phyloP scores from a whole-genome alignment of 2,329 filamentous ascomycete species.

The Thelonectria discophora region DNA sequence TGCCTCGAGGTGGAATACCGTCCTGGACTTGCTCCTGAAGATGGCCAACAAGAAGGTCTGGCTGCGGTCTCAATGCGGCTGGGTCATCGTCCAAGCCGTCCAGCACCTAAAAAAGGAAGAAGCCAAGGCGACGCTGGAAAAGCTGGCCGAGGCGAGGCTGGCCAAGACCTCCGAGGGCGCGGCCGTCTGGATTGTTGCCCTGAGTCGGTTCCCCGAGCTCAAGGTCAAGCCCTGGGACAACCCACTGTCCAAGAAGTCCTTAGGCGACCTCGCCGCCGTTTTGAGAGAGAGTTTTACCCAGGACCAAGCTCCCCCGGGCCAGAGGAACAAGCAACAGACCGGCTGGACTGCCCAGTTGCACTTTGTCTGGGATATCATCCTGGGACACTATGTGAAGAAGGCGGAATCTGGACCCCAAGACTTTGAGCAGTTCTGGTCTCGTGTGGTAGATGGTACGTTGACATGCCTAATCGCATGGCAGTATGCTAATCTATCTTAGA shows the following conservation, averaged over 20 bases:
- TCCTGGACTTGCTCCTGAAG: conserved; percentile 78
- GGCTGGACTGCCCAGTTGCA: conserved; percentile 83
- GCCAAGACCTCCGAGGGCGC: conserved; percentile 87
- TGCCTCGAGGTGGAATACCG: conserved; percentile 67
- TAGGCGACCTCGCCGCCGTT: conserved; percentile 75
- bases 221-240: conserved; percentile 79
- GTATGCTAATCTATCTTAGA: conserved; percentile 60
- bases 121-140: conserved; percentile 69
- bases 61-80: conserved; percentile 88
- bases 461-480: too few species aligned
- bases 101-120: conserved; percentile 67
- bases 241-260: conserved; percentile 75
- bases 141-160: conserved; percentile 70
- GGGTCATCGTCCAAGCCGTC: conserved; percentile 79
- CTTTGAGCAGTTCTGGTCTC: conserved; percentile 84
- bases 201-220: conserved; percentile 69
- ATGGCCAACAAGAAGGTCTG: conserved; percentile 85
- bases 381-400: conserved; percentile 61
- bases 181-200: conserved; percentile 82
- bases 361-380: conserved; percentile 86
- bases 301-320: conserved; percentile 53
- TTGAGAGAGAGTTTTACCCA: conserved; percentile 76
- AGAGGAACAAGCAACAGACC: conserved; percentile 66
- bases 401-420: conserved; percentile 51
- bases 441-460: conserved; percentile 81